Evolutionary conservation across 1,284 basidiomycete genomes (phyloP).

Genomic region (Hymenochaete sp.): DNA sequence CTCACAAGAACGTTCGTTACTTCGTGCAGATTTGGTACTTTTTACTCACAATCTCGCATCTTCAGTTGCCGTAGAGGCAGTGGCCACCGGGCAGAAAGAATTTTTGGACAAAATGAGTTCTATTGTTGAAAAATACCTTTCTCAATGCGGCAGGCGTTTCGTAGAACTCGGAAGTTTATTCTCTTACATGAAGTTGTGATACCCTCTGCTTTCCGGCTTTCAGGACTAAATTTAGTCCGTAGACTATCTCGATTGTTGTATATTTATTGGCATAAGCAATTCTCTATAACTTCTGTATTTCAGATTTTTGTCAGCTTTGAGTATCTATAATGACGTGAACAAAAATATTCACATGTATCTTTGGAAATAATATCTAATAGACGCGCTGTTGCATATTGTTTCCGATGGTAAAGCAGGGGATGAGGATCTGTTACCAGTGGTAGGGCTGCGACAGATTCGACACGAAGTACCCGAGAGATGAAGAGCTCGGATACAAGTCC

Average conservation of each 20-base stretch:
- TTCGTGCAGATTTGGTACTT: constrained; percentile 7
- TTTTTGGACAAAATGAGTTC: constrained; percentile 45
- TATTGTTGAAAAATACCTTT: constrained; percentile 70
- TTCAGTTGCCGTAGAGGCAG: constrained; percentile 40
- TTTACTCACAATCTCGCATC: background rate
- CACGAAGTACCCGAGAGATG: constrained; percentile 38
- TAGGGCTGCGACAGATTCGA: constrained; percentile 28
- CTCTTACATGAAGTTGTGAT: constrained; percentile 60
- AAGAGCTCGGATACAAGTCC: constrained; percentile 39
- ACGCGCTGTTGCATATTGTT: constrained; percentile 34
- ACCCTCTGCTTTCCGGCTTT: no score
- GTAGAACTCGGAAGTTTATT: constrained; percentile 74
- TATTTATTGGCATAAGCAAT: constrained; percentile 16
- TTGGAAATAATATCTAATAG: constrained; percentile 2
- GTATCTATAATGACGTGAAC: background rate
- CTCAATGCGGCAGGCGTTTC: constrained; percentile 79
- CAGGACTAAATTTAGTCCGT: no score
- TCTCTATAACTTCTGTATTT: constrained; percentile 8
- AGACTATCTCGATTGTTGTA: no score
- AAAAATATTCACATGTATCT: no score
- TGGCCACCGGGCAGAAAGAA: constrained; percentile 30
- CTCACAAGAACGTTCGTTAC: constrained; percentile 41
- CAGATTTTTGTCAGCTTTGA: background rate
- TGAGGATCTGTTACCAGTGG: constrained; percentile 19
- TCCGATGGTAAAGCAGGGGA: constrained; percentile 41